Evolutionary conservation across 768 basidiomycete genomes (phyloP).

Genomic region (Boletus bicolor): DNA sequence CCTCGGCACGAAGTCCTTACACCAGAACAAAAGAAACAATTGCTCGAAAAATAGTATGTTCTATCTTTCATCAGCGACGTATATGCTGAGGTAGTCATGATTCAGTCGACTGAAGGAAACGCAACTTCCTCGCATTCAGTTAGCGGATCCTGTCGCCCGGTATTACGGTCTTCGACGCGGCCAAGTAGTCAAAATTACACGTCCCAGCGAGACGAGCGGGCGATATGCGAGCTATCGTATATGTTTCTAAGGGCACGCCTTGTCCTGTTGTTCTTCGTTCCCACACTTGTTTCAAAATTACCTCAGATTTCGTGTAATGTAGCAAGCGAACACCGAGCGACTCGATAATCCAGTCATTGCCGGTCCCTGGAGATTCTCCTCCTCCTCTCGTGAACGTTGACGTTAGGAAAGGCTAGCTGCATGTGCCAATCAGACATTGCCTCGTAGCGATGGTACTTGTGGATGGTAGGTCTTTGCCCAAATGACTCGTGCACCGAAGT

Average conservation of each 20-base stretch:
- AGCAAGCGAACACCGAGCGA: slow-evolving; percentile 9
- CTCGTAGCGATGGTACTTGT: neutral
- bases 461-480: neutral
- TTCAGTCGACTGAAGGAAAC: slow-evolving; percentile 94
- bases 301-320: slow-evolving; percentile 15
- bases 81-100: slow-evolving; percentile 4
- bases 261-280: neutral
- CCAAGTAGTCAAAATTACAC: slow-evolving; percentile 97
- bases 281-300: slow-evolving; percentile 1
- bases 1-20: slow-evolving; percentile 88
- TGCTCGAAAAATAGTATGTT: slow-evolving; percentile 92
- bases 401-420: neutral
- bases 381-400: neutral
- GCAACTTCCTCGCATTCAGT: slow-evolving; percentile 93
- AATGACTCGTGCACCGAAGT: neutral
- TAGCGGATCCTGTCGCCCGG: slow-evolving; percentile 95
- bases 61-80: neutral
- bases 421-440: neutral
- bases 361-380: neutral
- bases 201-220: slow-evolving; percentile 95
- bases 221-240: slow-evolving; percentile 91
- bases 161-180: slow-evolving; percentile 96
- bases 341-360: neutral
- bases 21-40: slow-evolving; percentile 77
- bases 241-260: slow-evolving; percentile 55